Evolutionary conservation across 164 flowering plant genomes (phyloP).

Genomic region (Dillenia turbinata): DNA sequence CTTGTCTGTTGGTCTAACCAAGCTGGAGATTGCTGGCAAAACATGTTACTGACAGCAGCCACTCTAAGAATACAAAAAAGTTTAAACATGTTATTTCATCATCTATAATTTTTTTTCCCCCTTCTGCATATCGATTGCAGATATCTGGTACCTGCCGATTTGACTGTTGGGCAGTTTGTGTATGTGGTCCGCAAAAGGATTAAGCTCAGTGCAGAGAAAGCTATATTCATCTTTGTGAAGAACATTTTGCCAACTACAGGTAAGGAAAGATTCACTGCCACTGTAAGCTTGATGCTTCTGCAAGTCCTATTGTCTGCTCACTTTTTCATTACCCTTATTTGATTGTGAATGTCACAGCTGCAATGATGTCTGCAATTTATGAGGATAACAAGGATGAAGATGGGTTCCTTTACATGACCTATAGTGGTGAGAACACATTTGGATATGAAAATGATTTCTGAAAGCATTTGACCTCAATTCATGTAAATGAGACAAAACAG

Average conservation of each 20-base stretch:
- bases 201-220: constrained; percentile 77
- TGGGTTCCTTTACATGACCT: constrained; percentile 90
- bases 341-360: constrained; percentile 41
- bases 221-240: constrained; percentile 78
- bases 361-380: constrained; percentile 82
- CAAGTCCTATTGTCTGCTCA: background rate
- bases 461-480: constrained; percentile 9
- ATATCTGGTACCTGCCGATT: constrained; percentile 87
- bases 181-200: constrained; percentile 89
- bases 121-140: constrained; percentile 30
- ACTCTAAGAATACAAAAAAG: no score
- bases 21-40: no score
- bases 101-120: background rate
- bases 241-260: constrained; percentile 86
- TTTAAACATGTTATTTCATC: no score
- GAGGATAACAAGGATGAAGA: constrained; percentile 88
- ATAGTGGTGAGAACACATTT: constrained; percentile 92
- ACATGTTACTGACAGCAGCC: no score
- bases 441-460: constrained; percentile 27
- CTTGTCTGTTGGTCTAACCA: no score
- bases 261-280: constrained; percentile 12
- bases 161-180: constrained; percentile 86
- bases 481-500: background rate
- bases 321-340: background rate
- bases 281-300: background rate